Evolutionary conservation across 352 stramenopile species (phyloP).

Genomic region (Globisporangium lucens): DNA sequence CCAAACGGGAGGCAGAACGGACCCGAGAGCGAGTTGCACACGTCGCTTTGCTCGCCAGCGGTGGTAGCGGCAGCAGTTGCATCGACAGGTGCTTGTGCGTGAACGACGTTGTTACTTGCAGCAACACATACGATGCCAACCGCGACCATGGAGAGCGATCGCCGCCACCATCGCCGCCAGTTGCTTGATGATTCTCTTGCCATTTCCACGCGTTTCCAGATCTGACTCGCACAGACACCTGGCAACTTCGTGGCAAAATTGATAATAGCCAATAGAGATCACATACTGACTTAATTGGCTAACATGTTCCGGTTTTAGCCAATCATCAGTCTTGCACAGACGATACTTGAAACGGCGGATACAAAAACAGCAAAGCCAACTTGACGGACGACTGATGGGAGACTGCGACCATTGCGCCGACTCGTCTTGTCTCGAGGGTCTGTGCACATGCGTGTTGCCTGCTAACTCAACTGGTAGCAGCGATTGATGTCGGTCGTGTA

Average conservation of each 20-base stretch:
- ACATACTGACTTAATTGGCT: background rate
- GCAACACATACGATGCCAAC: background rate
- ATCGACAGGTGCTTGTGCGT: background rate
- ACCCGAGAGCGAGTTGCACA: constrained; percentile 63
- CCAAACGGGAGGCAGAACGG: constrained; percentile 54
- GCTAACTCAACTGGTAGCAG: constrained; percentile 2
- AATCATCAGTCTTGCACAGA: background rate
- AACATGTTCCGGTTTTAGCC: background rate
- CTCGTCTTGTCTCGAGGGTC: background rate
- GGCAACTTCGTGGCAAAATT: background rate
- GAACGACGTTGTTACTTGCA: background rate
- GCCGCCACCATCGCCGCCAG: background rate
- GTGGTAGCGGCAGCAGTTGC: background rate
- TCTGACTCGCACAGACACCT: constrained; percentile 3
- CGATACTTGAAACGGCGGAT: constrained; percentile 10
- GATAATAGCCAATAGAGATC: background rate
- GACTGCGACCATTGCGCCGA: constrained; percentile 9
- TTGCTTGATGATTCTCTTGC: background rate
- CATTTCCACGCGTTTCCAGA: background rate
- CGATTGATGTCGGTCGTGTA: constrained; percentile 75
- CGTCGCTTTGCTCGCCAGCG: constrained; percentile 9
- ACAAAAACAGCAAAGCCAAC: background rate
- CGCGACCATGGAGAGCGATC: background rate
- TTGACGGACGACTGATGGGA: constrained; percentile 7
- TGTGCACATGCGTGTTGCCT: constrained; percentile 10